These are phyloP conservation scores for Phragmites australis DNA, from an alignment of 176 grass and related monocot species.

Conservation along the genomic window DNA sequence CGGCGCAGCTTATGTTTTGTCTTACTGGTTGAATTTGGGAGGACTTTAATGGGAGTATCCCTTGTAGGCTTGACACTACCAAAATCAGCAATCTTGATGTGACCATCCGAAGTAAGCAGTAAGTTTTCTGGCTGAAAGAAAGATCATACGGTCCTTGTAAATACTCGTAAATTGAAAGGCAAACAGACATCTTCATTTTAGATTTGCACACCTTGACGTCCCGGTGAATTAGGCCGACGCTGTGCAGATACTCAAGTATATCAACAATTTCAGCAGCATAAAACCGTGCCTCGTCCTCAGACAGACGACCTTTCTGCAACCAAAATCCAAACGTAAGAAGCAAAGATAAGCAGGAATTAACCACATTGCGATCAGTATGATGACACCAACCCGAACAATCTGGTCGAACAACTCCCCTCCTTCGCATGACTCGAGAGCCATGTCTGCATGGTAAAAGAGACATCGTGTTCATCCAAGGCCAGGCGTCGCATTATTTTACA, in stretches of 20 bases:
- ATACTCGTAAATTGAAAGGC: not conserved
- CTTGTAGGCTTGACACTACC: constrained; percentile 92
- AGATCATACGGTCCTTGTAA: constrained; percentile 3
- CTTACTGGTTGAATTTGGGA: constrained; percentile 92
- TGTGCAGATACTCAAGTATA: constrained; percentile 83
- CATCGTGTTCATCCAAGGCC: not conserved
- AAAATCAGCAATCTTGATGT: constrained; percentile 98
- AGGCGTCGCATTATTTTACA: not conserved
- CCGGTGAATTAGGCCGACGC: constrained; percentile 85
- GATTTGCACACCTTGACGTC: constrained; percentile 71
- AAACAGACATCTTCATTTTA: not conserved
- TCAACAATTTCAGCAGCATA: constrained; percentile 95
- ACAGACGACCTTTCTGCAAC: constrained; percentile 66
- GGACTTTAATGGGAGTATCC: constrained; percentile 72
- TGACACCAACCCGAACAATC: constrained; percentile 68
- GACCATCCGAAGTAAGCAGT: constrained; percentile 84
- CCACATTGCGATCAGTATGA: constrained; percentile 6
- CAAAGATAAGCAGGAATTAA: not conserved
- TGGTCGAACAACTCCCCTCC: constrained; percentile 96
- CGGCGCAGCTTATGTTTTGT: constrained; percentile 12
- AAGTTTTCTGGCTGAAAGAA: constrained; percentile 96
- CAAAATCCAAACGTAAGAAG: not conserved
- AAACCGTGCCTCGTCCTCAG: constrained; percentile 78
- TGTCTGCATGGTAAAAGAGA: constrained; percentile 57
- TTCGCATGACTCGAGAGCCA: constrained; percentile 96